Base-by-base conservation (phyloP, 371 early-diverging fungal genomes). In the Conidiobolus incongruus region DNA sequence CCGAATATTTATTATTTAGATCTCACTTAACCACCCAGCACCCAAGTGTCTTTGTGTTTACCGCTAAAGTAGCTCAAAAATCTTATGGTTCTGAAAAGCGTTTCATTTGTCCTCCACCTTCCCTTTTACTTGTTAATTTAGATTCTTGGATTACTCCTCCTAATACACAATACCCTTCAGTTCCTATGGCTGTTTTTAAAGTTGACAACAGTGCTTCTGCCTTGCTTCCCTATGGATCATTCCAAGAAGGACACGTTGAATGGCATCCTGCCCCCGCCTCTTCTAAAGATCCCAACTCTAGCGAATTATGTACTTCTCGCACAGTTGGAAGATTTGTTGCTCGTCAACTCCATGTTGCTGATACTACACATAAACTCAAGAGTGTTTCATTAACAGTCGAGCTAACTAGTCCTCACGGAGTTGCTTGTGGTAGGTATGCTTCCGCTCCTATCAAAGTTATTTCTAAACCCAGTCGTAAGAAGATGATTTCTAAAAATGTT, bases 11-110 rank as follows among this genome's bases (percentile, higher is more conserved):
- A 26, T 26, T 26, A 26, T 26, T 26, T 26, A 26, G 26, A 26
- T 26, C 26, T 26, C 26, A 26, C 26, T 8, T 26, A 3, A 26
- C 26, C 8, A 26, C 26, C 26, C 26, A 26, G 8, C 26, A 36
- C 36, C 36, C 19, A 2, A 13, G 17, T 19, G 8, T 20, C 15
- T 8, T 8, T 36, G 8, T 8, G 5, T 8, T 20, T 3, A 17
- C 16, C 15, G 72, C 75, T 2, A 56, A 70, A 0, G 75, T 75
- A 16, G 85, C 81, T 4, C 85, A 85, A 53, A 85, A 85, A 58
- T 81, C 82, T 2, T 85, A 85, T 50, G 85, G 85, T n/a, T 68
- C 73, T 41, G 85, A 85, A 49, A 82, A 82, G 53, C 67, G 85
- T 0, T 84, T 80, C 50, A 54, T 84, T 23, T 82, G 81, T 53